Conservation (phyloP, 192 early-diverging fungal species). For the Mortierella hygrophila region DNA sequence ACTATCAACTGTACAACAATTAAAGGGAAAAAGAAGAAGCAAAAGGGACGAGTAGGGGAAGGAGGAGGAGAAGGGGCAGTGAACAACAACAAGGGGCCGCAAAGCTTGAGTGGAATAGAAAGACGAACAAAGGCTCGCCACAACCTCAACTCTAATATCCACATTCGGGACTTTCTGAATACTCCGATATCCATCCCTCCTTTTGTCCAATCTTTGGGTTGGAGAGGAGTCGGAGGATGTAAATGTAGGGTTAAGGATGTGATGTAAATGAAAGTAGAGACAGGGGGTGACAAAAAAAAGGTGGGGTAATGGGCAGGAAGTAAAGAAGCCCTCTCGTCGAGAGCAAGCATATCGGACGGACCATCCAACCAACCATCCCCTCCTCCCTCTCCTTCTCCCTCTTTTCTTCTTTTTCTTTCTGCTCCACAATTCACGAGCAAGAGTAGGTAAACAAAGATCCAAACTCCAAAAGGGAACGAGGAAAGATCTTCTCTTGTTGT, state of each 20-base stretch:
- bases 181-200: background rate
- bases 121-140: background rate
- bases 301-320: background rate
- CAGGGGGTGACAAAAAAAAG: background rate
- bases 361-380: background rate
- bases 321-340: background rate
- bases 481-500: slow-evolving; percentile 23
- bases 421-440: background rate
- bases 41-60: background rate
- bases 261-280: background rate
- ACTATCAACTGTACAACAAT: too few relatives aligned
- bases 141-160: slow-evolving; percentile 2
- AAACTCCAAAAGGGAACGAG: slow-evolving; percentile 18
- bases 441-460: background rate
- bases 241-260: background rate
- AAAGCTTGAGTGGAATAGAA: background rate
- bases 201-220: background rate
- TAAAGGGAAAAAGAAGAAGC: too few relatives aligned
- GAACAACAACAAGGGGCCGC: background rate
- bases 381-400: background rate
- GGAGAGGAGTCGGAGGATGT: background rate
- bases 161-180: background rate
- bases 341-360: background rate
- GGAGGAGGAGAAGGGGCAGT: background rate
- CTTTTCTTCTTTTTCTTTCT: background rate